These are phyloP conservation scores for Epichloe hybrida DNA, from an alignment of 2,329 filamentous ascomycete genomes.

Conservation along the genomic window DNA sequence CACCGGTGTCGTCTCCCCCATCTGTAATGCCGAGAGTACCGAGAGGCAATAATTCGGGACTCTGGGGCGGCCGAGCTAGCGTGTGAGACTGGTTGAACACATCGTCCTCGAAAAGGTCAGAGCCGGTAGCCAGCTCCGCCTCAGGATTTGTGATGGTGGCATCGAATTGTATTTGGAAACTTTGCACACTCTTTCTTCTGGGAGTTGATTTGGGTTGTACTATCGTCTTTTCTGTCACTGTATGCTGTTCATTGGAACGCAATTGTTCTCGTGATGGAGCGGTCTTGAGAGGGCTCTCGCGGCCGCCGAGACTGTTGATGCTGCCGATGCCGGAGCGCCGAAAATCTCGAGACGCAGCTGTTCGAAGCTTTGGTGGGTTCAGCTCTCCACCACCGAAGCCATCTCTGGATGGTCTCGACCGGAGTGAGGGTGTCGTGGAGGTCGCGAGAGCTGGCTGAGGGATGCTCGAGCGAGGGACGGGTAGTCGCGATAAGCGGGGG, in stretches of 20 bases:
- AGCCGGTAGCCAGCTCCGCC: neutral
- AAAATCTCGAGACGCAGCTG: constrained; percentile 26
- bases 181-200: constrained; percentile 5
- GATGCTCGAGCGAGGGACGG: constrained; percentile 20
- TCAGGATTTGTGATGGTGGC: neutral
- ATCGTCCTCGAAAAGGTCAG: neutral
- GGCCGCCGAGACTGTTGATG: constrained; percentile 8
- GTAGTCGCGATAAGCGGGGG: constrained; percentile 25
- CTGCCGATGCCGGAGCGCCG: constrained; percentile 16
- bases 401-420: neutral
- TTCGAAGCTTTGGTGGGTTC: constrained; percentile 27
- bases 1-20: neutral
- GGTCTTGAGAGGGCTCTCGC: constrained; percentile 8
- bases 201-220: constrained; percentile 7
- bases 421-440: constrained; percentile 11
- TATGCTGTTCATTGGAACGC: constrained; percentile 4
- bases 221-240: constrained; percentile 2
- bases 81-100: neutral
- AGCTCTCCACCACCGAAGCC: constrained; percentile 15
- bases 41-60: neutral
- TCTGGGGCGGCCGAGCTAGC: neutral
- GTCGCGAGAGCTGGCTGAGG: constrained; percentile 16
- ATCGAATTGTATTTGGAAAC: constrained; percentile 5
- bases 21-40: neutral
- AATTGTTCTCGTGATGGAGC: constrained; percentile 11